phyloP scores from a whole-genome alignment of 257 asterid genomes.

The Dorcoceras hygrometricum region DNA sequence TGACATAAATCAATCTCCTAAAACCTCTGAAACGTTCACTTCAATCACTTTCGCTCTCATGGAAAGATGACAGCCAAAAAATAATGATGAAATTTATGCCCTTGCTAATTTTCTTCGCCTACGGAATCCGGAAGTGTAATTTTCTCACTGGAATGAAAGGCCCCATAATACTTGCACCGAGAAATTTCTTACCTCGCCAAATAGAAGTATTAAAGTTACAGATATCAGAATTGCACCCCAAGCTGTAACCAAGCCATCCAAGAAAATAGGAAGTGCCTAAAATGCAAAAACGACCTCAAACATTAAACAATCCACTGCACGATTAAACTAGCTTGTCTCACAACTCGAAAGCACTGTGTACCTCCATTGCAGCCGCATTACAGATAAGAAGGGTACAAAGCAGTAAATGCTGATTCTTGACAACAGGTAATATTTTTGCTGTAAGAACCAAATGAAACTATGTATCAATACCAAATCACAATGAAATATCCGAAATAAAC shows the following conservation, averaged over 20 bases:
- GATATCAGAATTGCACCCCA: constrained; percentile 94
- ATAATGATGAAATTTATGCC: too few species aligned
- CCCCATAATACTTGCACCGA: neutral
- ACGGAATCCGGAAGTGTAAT: neutral
- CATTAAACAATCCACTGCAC: neutral
- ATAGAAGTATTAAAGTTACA: constrained; percentile 89
- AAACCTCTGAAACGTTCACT: too few species aligned
- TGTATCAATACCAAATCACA: neutral
- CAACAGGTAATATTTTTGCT: constrained; percentile 79
- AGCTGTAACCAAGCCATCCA: constrained; percentile 64
- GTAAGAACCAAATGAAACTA: constrained; percentile 23
- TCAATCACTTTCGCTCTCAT: too few species aligned
- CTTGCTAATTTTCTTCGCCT: neutral
- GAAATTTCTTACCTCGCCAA: constrained; percentile 77
- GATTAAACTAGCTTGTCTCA: neutral
- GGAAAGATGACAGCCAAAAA: too few species aligned
- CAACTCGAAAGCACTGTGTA: constrained; percentile 19
- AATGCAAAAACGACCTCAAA: constrained; percentile 17
- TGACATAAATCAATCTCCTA: too few species aligned
- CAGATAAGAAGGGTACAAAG: constrained; percentile 81
- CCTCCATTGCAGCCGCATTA: constrained; percentile 97
- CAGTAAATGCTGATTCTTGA: constrained; percentile 71
- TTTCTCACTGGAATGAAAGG: neutral
- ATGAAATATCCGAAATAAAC: neutral
- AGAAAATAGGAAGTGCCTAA: constrained; percentile 96